Base-by-base conservation (phyloP, 345 rosid species). In the Mallotus nudiflorus region DNA sequence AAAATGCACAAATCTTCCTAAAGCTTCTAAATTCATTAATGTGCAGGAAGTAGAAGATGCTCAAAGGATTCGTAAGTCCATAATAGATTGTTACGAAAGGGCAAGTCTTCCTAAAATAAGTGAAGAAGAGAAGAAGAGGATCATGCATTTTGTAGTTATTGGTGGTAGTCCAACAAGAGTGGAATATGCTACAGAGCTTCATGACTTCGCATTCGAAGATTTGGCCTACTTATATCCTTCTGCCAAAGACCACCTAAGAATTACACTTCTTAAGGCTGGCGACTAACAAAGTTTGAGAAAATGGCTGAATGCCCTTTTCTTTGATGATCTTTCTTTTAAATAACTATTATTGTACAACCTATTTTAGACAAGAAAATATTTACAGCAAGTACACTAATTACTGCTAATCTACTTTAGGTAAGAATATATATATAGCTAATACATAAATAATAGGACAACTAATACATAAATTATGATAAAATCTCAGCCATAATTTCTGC, bases 131-230 rank as follows among this genome's bases (percentile, higher is more conserved):
- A 88, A 77, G 85, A 85, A 81, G 59, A 81, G 83, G 68, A 85
- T 92, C 53, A 76, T 88, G 69, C 94, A 92, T 71, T 92, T 92
- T 75, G 94, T 92, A 22, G 94, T 90, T 2, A 96, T 92, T 42
- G 98, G 94, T 6, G 98, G 98, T 16, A 96, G 96, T 11, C 96
- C 98, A 40, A 83, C 91, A 0, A 94, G 98, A 9, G 96, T 92
- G 18, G 98, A 92, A 82, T 92, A 85, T 81, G 91, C 96, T 19
- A 94, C 98, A 11, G 98, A 90, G 82, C 89, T 92, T 31, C 91
- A 82, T 67, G 98, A 92, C 67, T 83, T 82, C 58, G 83, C 85
- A 0, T 69, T 75, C 10, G 87, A 92, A 24, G 98, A 92, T 71
- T 80, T 92, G n/a, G 75, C 85, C 39, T 60, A 63, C 52, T 64